Conservation (phyloP, 2,329 filamentous ascomycete genomes). For the Xylaria multiplex region DNA sequence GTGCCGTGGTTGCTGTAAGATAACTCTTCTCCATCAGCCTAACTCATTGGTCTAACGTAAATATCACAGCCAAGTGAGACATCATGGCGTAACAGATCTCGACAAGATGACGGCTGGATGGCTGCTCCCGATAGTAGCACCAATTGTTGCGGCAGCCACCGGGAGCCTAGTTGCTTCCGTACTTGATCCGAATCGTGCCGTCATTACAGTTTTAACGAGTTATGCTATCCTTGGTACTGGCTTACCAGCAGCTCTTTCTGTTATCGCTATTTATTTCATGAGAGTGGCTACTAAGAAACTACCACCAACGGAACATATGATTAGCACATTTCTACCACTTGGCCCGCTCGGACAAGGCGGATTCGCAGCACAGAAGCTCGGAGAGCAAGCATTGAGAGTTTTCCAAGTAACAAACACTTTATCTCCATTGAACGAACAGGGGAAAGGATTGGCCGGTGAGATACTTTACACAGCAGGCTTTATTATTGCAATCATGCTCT, state of each 20-base stretch:
- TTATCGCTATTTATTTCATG: slow-evolving; percentile 68
- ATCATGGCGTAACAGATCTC: slow-evolving; percentile 54
- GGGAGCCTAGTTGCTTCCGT: slow-evolving; percentile 63
- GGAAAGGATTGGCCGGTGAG: slow-evolving; percentile 54
- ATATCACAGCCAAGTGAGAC: slow-evolving; percentile 27
- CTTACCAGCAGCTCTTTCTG: slow-evolving; percentile 62
- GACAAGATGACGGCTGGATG: slow-evolving; percentile 66
- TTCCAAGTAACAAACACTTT: slow-evolving; percentile 51
- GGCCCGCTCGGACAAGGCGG: slow-evolving; percentile 74
- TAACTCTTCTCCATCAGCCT: neutral
- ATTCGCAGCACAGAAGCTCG: slow-evolving; percentile 65
- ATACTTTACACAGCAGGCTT: slow-evolving; percentile 69
- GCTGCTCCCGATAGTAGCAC: slow-evolving; percentile 69
- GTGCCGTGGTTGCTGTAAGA: slow-evolving; percentile 64
- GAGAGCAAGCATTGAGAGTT: slow-evolving; percentile 57
- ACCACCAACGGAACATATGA: slow-evolving; percentile 68
- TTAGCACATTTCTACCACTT: slow-evolving; percentile 73
- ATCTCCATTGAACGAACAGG: slow-evolving; percentile 18
- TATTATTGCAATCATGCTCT: slow-evolving; percentile 55
- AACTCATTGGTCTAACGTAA: neutral
- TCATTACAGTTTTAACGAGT: slow-evolving; percentile 62
- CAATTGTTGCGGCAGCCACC: slow-evolving; percentile 69
- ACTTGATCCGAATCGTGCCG: slow-evolving; percentile 57
- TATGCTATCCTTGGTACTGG: slow-evolving; percentile 65
- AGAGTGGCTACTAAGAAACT: slow-evolving; percentile 65